A percentile compares a stretch with the other conserved stretches of the same genome.
These are phyloP conservation scores for Gleditsia sinensis DNA, from an alignment of 306 rosid genomes.

Conservation along the genomic window DNA sequence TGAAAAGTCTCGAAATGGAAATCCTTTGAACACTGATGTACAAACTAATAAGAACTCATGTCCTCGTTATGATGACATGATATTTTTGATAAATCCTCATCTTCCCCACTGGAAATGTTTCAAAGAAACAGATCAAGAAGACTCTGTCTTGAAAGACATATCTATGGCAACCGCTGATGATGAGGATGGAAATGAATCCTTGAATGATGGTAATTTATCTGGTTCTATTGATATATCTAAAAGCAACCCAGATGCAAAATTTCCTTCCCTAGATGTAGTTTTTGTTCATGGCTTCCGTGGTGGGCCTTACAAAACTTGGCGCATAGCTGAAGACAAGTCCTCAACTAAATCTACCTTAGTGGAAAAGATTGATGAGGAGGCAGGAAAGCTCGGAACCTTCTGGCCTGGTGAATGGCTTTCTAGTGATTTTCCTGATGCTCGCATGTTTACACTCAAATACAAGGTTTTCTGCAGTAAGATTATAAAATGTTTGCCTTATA, in stretches of 20 bases:
- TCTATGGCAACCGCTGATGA: constrained; percentile 37
- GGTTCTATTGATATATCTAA: constrained; percentile 44
- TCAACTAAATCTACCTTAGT: constrained; percentile 78
- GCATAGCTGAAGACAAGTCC: constrained; percentile 88
- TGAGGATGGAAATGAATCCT: constrained; percentile 40
- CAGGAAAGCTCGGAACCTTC: constrained; percentile 94
- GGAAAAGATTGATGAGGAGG: constrained; percentile 96
- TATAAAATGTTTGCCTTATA: constrained; percentile 23
- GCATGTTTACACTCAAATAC: constrained; percentile 83
- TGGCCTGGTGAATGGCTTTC: constrained; percentile 99
- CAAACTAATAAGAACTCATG: constrained; percentile 48
- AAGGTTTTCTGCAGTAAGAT: constrained; percentile 63
- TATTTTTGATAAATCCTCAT: constrained; percentile 85
- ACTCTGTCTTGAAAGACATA: constrained; percentile 34
- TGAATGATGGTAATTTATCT: constrained; percentile 42
- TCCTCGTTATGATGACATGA: constrained; percentile 76
- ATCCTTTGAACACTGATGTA: constrained; percentile 40
- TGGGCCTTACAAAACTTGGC: constrained; percentile 93
- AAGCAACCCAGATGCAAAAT: constrained; percentile 34
- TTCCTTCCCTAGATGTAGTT: constrained; percentile 74
- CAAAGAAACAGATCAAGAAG: constrained; percentile 43
- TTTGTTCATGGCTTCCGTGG: constrained; percentile 96
- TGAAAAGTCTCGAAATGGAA: constrained; percentile 45
- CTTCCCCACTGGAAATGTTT: constrained; percentile 83
- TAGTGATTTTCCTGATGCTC: constrained; percentile 81